These are phyloP conservation scores for Epichloe aotearoae DNA, from an alignment of 2,329 filamentous ascomycete genomes.

Conservation along the genomic window DNA sequence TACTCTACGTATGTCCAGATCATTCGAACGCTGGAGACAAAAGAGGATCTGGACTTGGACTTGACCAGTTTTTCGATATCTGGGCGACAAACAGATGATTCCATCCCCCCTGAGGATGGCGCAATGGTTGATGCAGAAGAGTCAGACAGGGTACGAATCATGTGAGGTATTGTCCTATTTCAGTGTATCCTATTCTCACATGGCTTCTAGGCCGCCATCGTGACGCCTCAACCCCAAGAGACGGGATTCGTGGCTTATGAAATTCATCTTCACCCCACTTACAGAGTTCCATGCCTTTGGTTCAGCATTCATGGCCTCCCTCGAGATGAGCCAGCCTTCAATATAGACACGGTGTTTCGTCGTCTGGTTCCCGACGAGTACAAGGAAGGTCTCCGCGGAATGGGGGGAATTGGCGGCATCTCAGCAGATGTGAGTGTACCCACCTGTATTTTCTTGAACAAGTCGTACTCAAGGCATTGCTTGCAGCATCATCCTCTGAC, in stretches of 20 bases:
- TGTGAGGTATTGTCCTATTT: constrained; percentile 2
- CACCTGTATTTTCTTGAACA: background rate
- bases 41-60: constrained; percentile 31
- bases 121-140: constrained; percentile 39
- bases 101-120: constrained; percentile 22
- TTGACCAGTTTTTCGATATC: constrained; percentile 34
- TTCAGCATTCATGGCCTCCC: constrained; percentile 52
- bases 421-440: constrained; percentile 56
- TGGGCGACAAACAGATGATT: constrained; percentile 10
- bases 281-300: constrained; percentile 63
- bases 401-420: constrained; percentile 58
- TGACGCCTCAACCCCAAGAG: constrained; percentile 18
- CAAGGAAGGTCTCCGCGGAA: constrained; percentile 44
- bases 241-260: constrained; percentile 51
- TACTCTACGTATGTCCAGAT: constrained; percentile 44
- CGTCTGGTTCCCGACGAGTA: constrained; percentile 55
- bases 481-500: constrained; percentile 70
- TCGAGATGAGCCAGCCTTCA: constrained; percentile 40
- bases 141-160: constrained; percentile 33
- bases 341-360: constrained; percentile 57
- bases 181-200: constrained; percentile 10
- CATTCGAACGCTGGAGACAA: constrained; percentile 35
- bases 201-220: constrained; percentile 26
- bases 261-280: constrained; percentile 62
- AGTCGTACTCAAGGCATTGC: constrained; percentile 22